Conservation (phyloP, 2,329 filamentous ascomycete species). For the Sclerotinia spermophila region DNA sequence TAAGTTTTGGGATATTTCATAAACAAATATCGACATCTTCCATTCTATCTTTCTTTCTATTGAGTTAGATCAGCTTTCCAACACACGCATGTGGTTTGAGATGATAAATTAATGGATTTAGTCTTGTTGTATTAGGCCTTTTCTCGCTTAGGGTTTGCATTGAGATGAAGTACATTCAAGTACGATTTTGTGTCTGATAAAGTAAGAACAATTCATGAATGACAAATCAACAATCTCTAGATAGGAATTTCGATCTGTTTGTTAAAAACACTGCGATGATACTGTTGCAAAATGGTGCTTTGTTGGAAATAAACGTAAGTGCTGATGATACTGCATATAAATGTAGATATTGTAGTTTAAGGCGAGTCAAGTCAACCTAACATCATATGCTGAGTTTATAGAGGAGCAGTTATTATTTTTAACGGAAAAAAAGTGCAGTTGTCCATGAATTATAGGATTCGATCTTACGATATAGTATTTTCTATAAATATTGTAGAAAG, state of each 20-base stretch:
- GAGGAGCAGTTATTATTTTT: neutral
- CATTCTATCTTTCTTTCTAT: neutral
- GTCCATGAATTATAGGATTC: neutral
- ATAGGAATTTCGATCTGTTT: neutral
- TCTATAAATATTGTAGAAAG: neutral
- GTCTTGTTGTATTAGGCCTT: neutral
- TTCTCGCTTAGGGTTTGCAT: neutral
- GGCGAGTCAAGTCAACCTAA: neutral
- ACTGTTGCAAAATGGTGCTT: neutral
- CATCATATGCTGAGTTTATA: neutral
- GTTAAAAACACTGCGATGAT: neutral
- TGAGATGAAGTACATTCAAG: neutral
- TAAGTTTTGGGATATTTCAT: neutral
- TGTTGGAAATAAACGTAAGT: neutral
- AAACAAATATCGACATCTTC: neutral
- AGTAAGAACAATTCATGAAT: neutral
- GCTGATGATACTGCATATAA: neutral
- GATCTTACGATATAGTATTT: neutral
- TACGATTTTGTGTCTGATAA: neutral
- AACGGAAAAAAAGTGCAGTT: fast-evolving
- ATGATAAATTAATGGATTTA: neutral
- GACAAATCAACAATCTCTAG: fast-evolving
- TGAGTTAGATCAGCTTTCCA: neutral
- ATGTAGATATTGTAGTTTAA: neutral
- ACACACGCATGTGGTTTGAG: neutral